phyloP scores from a whole-genome alignment of 2,329 filamentous ascomycete genomes.

The Alternaria sp. region DNA sequence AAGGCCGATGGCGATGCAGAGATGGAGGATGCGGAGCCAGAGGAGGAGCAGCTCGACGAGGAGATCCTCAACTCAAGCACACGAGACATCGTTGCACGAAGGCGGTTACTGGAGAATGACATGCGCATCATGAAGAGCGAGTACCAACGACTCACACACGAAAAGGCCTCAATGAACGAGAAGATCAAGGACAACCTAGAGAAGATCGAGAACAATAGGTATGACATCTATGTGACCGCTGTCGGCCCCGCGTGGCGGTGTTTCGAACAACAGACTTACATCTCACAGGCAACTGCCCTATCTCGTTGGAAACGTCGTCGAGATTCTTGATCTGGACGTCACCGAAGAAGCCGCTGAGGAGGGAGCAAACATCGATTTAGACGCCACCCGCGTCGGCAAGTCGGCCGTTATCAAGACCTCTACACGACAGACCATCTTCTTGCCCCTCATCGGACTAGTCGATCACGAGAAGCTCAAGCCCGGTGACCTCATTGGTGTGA shows the following conservation, averaged over 20 bases:
- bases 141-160: constrained; percentile 89
- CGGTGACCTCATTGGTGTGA: constrained; percentile 95
- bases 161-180: constrained; percentile 94
- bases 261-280: constrained; percentile 10
- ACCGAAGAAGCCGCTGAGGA: constrained; percentile 96
- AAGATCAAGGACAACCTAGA: constrained; percentile 99
- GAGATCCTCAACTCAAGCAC: constrained; percentile 94
- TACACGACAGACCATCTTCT: constrained; percentile 96
- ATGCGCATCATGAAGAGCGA: constrained; percentile 99
- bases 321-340: constrained; percentile 94
- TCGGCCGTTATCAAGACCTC: constrained; percentile 99
- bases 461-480: constrained; percentile 96
- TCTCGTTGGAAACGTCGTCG: constrained; percentile 97
- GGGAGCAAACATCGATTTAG: constrained; percentile 97
- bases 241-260: constrained; percentile 2
- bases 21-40: constrained; percentile 81
- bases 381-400: constrained; percentile 95
- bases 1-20: constrained; percentile 78
- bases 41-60: constrained; percentile 81
- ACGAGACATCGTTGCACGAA: constrained; percentile 90
- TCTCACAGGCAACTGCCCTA: constrained; percentile 87
- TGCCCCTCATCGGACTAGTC: constrained; percentile 94
- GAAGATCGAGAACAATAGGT: constrained; percentile 99
- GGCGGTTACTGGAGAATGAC: constrained; percentile 94
- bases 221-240: constrained; percentile 39